Base-by-base conservation (phyloP, 2,329 filamentous ascomycete species). In the Apiospora saccharicola region DNA sequence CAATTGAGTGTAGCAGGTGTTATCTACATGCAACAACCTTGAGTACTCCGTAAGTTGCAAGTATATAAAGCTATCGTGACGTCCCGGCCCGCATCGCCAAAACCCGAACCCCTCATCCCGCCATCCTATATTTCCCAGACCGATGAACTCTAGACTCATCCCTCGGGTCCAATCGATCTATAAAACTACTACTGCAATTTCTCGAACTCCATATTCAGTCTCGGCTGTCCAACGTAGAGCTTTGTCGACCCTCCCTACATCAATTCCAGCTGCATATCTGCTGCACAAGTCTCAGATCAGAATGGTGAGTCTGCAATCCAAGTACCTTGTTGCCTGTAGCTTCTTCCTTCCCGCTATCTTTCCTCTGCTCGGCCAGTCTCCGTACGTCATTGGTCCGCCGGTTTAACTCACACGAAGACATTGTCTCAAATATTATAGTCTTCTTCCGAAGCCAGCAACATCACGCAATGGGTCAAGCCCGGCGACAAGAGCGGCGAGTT, bases 401-500 rank as follows among this genome's bases (percentile, higher is more conserved):
- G n/a, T 43, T 26, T 30, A 68, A n/a, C 30, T 26, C 26, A 30
- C 26, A 44, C 22, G 22, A 64, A 10, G 12, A 16, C 34, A 19
- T 26, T 61, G 22, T 19, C 41, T 68, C n/a, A 1, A n/a, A 30
- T 1, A 43, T 10, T 61, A 41, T 34, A 57, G 51, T 69, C 70
- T 41, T 69, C 70, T 22, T 67, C 68, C 37, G 76, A 81, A 53
- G 78, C 46, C 22, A 19, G 77, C 72, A 89, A 88, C 71, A 94
- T 97, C 81, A 95, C 94, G 67, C 90, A 96, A 79, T 98, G 94
- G 94, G 94, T 96, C 70, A 87, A 90, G 74, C 92, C 90, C 67
- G 87, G 87, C 77, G 94, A 96, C 85, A 93, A 90, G 80, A 90
- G 90, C 24, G 96, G 96, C 82, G 95, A 98, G 84, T 98, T 97